These are phyloP conservation scores for Fusarium floridanum DNA, from an alignment of 2,329 filamentous ascomycete species.

Conservation along the genomic window DNA sequence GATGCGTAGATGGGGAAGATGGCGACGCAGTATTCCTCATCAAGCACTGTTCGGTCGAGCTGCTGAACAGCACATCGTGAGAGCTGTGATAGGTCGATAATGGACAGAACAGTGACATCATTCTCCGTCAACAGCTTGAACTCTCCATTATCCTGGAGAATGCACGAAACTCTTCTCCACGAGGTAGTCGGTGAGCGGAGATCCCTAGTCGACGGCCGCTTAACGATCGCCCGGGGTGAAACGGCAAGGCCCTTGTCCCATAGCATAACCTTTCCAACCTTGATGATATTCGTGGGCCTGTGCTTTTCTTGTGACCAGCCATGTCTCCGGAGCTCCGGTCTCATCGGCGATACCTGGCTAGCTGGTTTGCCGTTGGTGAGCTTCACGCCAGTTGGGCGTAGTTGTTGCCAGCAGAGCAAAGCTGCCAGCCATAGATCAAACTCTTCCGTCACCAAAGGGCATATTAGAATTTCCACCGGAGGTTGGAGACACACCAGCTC, in stretches of 20 bases:
- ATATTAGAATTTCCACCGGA: constrained; percentile 72
- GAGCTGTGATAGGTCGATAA: constrained; percentile 89
- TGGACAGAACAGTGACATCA: constrained; percentile 82
- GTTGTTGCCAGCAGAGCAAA: constrained; percentile 83
- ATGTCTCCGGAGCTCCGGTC: constrained; percentile 60
- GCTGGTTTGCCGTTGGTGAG: constrained; percentile 59
- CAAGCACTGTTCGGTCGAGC: constrained; percentile 88
- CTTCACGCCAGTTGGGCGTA: constrained; percentile 71
- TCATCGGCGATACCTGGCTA: constrained; percentile 52
- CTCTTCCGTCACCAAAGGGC: constrained; percentile 74
- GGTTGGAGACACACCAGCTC: constrained; percentile 67
- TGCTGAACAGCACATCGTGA: constrained; percentile 92
- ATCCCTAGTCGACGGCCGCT: constrained; percentile 69
- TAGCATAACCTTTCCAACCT: constrained; percentile 89
- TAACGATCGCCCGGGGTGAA: constrained; percentile 68
- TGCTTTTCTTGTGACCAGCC: constrained; percentile 50
- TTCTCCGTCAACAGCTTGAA: constrained; percentile 91
- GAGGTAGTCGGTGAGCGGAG: constrained; percentile 66
- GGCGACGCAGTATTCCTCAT: constrained; percentile 93
- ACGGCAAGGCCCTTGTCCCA: constrained; percentile 83
- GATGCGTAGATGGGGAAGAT: constrained; percentile 94
- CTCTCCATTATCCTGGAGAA: constrained; percentile 93
- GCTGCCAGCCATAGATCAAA: constrained; percentile 86
- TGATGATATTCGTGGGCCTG: constrained; percentile 80
- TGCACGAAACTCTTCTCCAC: constrained; percentile 93